A percentile compares a stretch with the other conserved stretches of the same genome.
Conservation (phyloP, 2,329 filamentous ascomycete species). For the Juglanconis juglandina region DNA sequence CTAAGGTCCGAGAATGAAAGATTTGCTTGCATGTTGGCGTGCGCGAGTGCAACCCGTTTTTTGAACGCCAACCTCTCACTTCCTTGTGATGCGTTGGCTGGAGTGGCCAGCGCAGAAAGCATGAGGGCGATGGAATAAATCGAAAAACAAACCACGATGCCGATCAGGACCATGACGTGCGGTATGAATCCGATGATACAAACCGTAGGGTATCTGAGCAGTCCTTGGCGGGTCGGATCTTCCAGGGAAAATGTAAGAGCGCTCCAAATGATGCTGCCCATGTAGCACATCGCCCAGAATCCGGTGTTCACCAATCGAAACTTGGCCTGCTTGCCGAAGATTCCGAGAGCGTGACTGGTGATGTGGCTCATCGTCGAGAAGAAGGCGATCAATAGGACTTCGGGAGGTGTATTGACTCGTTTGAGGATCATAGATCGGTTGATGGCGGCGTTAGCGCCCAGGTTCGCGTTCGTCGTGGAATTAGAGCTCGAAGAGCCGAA, state of each 20-base stretch:
- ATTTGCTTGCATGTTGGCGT: constrained; percentile 88
- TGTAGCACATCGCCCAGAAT: constrained; percentile 87
- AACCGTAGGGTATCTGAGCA: constrained; percentile 87
- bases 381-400: constrained; percentile 80
- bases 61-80: constrained; percentile 38
- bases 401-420: constrained; percentile 82
- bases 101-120: constrained; percentile 68
- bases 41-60: constrained; percentile 67
- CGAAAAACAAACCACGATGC: constrained; percentile 69
- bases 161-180: constrained; percentile 79
- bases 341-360: constrained; percentile 76
- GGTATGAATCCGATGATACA: constrained; percentile 94
- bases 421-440: constrained; percentile 68
- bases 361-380: constrained; percentile 88
- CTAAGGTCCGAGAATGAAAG: constrained; percentile 77
- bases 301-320: constrained; percentile 83
- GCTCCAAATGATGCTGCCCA: constrained; percentile 79
- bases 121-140: constrained; percentile 78
- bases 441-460: constrained; percentile 44
- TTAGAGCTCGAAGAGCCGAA: constrained; percentile 47
- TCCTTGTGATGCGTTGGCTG: constrained; percentile 38
- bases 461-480: constrained; percentile 38
- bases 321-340: constrained; percentile 74
- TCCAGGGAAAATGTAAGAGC: constrained; percentile 60
- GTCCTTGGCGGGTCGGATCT: constrained; percentile 58